Evolutionary conservation across 306 rosid genomes (phyloP), one percentile per base, ranked within the genome.

Genomic region (Glycyrrhiza uralensis): DNA sequence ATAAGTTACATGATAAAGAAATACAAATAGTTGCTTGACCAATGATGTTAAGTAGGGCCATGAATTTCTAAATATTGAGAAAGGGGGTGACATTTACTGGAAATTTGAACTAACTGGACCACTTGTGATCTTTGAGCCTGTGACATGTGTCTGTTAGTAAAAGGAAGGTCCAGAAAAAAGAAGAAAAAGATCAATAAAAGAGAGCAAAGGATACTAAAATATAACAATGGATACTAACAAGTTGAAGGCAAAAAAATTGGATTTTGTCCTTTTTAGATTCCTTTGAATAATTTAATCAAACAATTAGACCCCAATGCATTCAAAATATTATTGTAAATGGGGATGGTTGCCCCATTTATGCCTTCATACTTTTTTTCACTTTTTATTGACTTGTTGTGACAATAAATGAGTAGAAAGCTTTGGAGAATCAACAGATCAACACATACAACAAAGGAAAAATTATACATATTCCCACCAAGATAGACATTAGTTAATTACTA

Each of bases 11-110:
- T 4, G 32, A 35, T 36, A 74, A 32, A 45, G 8, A 68, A 76
- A 33, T 46, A 36, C 2, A 24, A 17, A 36, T 19, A 55, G 68
- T 76, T 33, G 44, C 11, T 44, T 19, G 14, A 49, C 29, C 29
- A 67, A 57, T 67, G 63, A 63, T 78, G 56, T 44, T 64, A 1
- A 33, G 63, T 65, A 49, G 83, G 75, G 30, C 18, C 71, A 35
- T 10, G n/a, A 5, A 52, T 49, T 19, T 46, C 26, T 20, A 47
- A 28, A 66, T 56, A 54, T 56, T 50, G 36, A 19, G 61, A 71
- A 52, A 59, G 76, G 49, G 20, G 15, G 26, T 44, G 8, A 65
- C 70, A 72, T 65, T 72, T 65, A 26, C 50, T 79, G 28, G 19
- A 71, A 54, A 45, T 33, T 45, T 54, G 52, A 66, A 62, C 54